phyloP scores from a whole-genome alignment of 495 filamentous ascomycete genomes.

The Xylaria curta region DNA sequence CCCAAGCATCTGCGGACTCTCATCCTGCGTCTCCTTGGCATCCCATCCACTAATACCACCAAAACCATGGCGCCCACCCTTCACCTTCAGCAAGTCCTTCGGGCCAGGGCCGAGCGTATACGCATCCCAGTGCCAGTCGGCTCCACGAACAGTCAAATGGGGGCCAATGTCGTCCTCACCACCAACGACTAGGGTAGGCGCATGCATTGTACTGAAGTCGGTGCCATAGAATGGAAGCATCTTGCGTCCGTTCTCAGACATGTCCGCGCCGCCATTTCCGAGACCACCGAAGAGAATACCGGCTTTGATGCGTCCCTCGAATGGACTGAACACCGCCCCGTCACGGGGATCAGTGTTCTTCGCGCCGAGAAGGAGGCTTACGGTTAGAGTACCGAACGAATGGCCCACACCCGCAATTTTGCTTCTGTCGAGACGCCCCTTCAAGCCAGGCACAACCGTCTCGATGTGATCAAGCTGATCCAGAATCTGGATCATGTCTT shows the following conservation, averaged over 20 bases:
- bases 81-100: constrained; percentile 46
- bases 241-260: constrained; percentile 34
- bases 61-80: constrained; percentile 45
- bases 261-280: constrained; percentile 37
- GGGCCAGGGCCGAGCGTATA: constrained; percentile 45
- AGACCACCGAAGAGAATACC: constrained; percentile 46
- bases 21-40: constrained; percentile 47
- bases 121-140: constrained; percentile 50
- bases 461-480: constrained; percentile 14
- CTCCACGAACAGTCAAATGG: constrained; percentile 44
- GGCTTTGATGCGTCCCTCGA: constrained; percentile 47
- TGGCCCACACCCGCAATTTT: constrained; percentile 51
- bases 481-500: constrained; percentile 41
- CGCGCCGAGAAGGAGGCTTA: constrained; percentile 46
- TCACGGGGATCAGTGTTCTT: constrained; percentile 42
- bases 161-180: constrained; percentile 49
- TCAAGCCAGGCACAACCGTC: constrained; percentile 8
- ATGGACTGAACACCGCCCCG: constrained; percentile 10
- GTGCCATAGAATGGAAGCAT: constrained; percentile 42
- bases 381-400: constrained; percentile 49
- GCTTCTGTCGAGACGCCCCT: constrained; percentile 37
- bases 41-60: constrained; percentile 53
- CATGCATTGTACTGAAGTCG: constrained; percentile 47
- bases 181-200: constrained; percentile 47
- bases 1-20: constrained; percentile 45